Percentiles rank a stretch among this genome's conserved stretches.
Conservation (phyloP, 2,329 filamentous ascomycete species). For the Corynespora cassiicola region DNA sequence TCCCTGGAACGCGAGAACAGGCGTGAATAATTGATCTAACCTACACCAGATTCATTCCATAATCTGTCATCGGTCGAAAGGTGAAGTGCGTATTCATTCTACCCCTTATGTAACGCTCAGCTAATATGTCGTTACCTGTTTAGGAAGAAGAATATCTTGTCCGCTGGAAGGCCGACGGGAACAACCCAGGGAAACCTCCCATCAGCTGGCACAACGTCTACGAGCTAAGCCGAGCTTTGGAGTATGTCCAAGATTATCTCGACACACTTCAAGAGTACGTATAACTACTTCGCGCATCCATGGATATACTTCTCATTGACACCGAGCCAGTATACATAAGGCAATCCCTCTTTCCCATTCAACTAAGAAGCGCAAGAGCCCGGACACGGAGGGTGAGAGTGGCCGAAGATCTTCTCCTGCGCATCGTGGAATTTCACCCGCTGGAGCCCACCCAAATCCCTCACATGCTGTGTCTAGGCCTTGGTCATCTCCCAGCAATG, state of each 20-base stretch:
- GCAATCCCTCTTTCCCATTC: not conserved
- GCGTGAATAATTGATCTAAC: slow-evolving; percentile 9
- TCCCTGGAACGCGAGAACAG: not conserved
- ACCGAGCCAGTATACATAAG: no score
- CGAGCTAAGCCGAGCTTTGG: slow-evolving; percentile 48
- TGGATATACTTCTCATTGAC: no score
- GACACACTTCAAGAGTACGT: slow-evolving; percentile 34
- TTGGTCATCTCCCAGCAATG: not conserved
- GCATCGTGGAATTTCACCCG: not conserved
- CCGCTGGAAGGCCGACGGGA: slow-evolving; percentile 38
- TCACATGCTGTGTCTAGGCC: not conserved
- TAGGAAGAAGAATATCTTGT: slow-evolving; percentile 53
- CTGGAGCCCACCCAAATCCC: no score
- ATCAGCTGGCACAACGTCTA: slow-evolving; percentile 52
- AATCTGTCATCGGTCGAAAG: slow-evolving; percentile 32
- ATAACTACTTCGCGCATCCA: no score
- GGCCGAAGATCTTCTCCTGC: slow-evolving; percentile 25
- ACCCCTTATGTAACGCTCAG: slow-evolving; percentile 14
- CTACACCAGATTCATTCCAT: slow-evolving; percentile 25
- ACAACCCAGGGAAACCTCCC: slow-evolving; percentile 26
- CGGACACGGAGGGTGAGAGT: slow-evolving; percentile 16
- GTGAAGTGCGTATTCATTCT: slow-evolving; percentile 23
- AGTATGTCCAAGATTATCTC: slow-evolving; percentile 52
- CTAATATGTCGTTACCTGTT: slow-evolving; percentile 21
- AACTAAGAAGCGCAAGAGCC: slow-evolving; percentile 34